phyloP scores from a whole-genome alignment of 2,329 filamentous ascomycete species.

The Alternaria arborescens region DNA sequence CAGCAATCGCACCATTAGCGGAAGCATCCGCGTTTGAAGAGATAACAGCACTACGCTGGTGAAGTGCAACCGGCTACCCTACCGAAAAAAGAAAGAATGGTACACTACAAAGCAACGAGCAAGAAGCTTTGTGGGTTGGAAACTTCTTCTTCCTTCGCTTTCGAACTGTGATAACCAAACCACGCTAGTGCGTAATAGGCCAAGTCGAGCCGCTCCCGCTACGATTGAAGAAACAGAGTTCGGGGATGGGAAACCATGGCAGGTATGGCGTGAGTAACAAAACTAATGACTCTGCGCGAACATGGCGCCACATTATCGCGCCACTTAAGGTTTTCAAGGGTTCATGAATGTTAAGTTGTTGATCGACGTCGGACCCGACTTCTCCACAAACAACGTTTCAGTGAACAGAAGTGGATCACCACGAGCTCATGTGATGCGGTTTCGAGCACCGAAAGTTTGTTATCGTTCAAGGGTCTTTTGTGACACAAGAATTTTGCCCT shows the following conservation, averaged over 20 bases:
- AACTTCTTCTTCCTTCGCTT: background rate
- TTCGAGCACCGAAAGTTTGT: background rate
- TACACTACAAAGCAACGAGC: background rate
- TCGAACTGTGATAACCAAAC: background rate
- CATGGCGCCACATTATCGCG: background rate
- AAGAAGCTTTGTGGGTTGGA: background rate
- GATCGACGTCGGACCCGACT: conserved; percentile 1
- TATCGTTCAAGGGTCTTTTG: background rate
- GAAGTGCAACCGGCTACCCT: background rate
- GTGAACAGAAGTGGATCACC: background rate
- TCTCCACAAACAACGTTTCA: conserved; percentile 3
- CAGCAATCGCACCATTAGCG: background rate
- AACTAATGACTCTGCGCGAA: background rate
- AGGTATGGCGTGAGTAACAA: conserved; percentile 1
- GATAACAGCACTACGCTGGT: background rate
- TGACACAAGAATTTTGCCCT: background rate
- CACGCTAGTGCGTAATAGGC: background rate
- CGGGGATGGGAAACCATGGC: background rate
- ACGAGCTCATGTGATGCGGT: background rate
- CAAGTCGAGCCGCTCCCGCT: background rate
- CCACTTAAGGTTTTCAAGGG: conserved; percentile 2
- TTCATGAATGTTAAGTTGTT: background rate
- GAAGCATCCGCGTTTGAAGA: background rate
- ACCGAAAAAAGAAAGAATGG: too few species aligned
- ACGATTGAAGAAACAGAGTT: background rate